A percentile compares a stretch with the other conserved stretches of the same genome.
Evolutionary conservation across 345 rosid genomes (phyloP).

Genomic region (Camelina sativa): DNA sequence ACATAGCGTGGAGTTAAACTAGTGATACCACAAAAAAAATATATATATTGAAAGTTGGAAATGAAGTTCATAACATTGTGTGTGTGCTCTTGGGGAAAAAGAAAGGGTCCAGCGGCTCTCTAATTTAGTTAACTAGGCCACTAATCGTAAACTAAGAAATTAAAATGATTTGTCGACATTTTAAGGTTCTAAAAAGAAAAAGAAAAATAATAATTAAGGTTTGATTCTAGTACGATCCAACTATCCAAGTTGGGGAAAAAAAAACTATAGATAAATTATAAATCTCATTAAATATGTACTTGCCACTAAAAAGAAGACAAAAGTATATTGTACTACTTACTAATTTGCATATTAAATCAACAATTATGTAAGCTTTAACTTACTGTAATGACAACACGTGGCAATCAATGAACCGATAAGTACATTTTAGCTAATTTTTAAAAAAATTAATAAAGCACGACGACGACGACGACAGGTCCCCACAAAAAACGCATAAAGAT

Average conservation of each 20-base stretch:
- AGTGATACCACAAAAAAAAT: neutral
- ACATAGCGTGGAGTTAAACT: neutral
- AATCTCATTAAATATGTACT: constrained; percentile 3
- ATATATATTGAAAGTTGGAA: neutral
- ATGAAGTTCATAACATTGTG: neutral
- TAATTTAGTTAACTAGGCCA: neutral
- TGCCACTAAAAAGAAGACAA: neutral
- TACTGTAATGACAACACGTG: constrained; percentile 35
- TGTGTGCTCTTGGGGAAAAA: neutral
- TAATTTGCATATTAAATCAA: neutral
- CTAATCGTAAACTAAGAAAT: neutral
- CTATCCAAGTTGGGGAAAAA: neutral
- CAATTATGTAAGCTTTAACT: constrained; percentile 16
- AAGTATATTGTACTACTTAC: constrained; percentile 19
- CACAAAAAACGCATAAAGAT: constrained; percentile 5
- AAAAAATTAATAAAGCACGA: constrained; percentile 12
- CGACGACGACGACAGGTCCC: constrained; percentile 48
- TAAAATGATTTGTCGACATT: neutral
- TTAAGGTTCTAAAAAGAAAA: neutral
- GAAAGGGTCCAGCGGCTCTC: neutral
- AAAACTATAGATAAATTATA: neutral
- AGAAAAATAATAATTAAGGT: neutral
- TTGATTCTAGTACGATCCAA: constrained; percentile 13
- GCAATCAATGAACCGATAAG: neutral
- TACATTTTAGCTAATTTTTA: constrained; percentile 30